A percentile compares a stretch with the other conserved stretches of the same genome.
Evolutionary conservation across 441 rosid genomes (phyloP).

Genomic region (Populus hybrid): DNA sequence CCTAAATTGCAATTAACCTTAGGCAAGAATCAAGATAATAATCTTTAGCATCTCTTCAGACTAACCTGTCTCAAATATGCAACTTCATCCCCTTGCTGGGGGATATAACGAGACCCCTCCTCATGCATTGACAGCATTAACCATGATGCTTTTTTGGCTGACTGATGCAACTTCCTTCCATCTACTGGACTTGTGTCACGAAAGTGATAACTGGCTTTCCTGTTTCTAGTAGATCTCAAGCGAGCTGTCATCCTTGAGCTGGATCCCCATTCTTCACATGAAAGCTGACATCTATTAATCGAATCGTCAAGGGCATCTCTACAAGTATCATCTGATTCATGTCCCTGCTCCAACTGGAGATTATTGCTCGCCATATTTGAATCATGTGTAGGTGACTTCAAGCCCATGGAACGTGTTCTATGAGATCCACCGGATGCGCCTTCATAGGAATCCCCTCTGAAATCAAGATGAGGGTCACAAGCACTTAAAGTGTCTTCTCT

Average conservation of each 20-base stretch:
- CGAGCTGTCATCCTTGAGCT: slow-evolving; percentile 66
- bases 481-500: slow-evolving; percentile 48
- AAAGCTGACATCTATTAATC: slow-evolving; percentile 41
- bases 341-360: slow-evolving; percentile 26
- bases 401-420: slow-evolving; percentile 34
- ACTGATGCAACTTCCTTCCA: slow-evolving; percentile 49
- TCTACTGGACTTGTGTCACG: slow-evolving; percentile 57
- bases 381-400: slow-evolving; percentile 31
- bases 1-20: slow-evolving; percentile 1
- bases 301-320: slow-evolving; percentile 26
- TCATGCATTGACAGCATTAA: slow-evolving; percentile 74
- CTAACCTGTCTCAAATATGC: slow-evolving; percentile 92
- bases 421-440: slow-evolving; percentile 37
- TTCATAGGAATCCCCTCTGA: slow-evolving; percentile 36
- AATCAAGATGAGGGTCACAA: slow-evolving; percentile 33
- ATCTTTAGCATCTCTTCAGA: neutral
- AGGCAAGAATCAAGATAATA: neutral
- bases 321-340: slow-evolving; percentile 36
- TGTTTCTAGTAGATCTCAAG: slow-evolving; percentile 78
- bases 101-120: slow-evolving; percentile 93
- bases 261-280: slow-evolving; percentile 62
- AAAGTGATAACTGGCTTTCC: slow-evolving; percentile 60
- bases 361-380: slow-evolving; percentile 19
- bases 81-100: slow-evolving; percentile 87
- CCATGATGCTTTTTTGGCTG: slow-evolving; percentile 70